Base-by-base conservation (phyloP, 176 grass and related monocot species). In the Eleusine indica region DNA sequence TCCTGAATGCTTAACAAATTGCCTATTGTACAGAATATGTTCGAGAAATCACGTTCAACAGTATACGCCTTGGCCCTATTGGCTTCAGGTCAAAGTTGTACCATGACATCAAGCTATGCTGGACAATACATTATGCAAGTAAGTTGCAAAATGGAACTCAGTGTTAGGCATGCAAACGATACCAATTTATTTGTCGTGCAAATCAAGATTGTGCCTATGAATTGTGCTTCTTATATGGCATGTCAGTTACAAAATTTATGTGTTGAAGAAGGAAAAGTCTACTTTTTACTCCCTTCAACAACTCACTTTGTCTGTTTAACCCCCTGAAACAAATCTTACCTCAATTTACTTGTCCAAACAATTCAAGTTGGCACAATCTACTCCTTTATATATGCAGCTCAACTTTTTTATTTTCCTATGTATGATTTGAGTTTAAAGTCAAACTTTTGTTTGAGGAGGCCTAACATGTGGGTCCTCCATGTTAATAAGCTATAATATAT, bases 71-170 rank as follows among this genome's bases (percentile, higher is more conserved):
- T 97, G 19, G 89, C 91, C 51, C 54, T 97, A 49, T 88, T 97
- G 84, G 87, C 91, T 69, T 94, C 94, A 43, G 94, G 94, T 64
- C 94, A 97, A 80, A 94, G 94, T 74, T 94, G 87, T 35, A 66
- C 90, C 12, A 68, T 94, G 48, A 81, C 90, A 13, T 87, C 91
- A 4, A 94, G 85, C 47, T 97, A 97, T 37, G 82, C 91, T 0
- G 94, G 94, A 25, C 94, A 97, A 82, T 89, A 83, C 61, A 88
- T 97, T 68, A 92, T 97, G 91, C 91, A 94, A 91, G 94, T 97
- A 90, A 39, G 4, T 14, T n/a, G 21, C 9, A 66, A 67, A 47
- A 47, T 11, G 11, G 19, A 47, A 35, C 9, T 2, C 9, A 66
- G 37, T 0, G 19, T 4, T 67, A 12, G 57, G 57, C 57, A 61